phyloP scores from a whole-genome alignment of 805 yeast genomes.

The Vanderwaltozyma yarrowii region DNA sequence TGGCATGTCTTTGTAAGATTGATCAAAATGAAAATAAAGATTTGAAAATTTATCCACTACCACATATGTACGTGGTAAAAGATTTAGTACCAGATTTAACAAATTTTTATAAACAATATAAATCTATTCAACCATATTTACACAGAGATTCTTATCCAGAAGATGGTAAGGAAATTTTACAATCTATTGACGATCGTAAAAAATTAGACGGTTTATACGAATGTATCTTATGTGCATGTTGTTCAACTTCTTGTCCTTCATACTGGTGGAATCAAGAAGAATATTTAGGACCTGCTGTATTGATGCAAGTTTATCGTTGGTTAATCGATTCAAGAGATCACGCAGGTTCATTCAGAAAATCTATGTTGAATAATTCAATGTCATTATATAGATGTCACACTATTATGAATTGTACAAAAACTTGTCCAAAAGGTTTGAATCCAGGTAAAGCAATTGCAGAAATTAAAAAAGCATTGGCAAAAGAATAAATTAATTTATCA shows the following conservation, averaged over 20 bases:
- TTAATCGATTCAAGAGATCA: conserved; percentile 94
- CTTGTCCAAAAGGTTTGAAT: conserved; percentile 98
- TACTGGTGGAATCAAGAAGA: conserved; percentile 99
- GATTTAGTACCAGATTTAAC: conserved; percentile 98
- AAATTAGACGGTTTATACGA: conserved; percentile 95
- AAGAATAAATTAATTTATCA: conserved; percentile 37
- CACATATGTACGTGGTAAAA: conserved; percentile 95
- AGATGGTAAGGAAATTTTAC: conserved; percentile 90
- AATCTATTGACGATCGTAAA: conserved; percentile 84
- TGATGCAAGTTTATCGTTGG: conserved; percentile 99
- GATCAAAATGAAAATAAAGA: conserved; percentile 68
- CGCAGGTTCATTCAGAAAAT: conserved; percentile 61
- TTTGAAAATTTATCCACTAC: conserved; percentile 87
- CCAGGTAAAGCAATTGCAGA: conserved; percentile 97
- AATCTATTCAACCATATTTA: conserved; percentile 93
- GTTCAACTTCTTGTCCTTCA: conserved; percentile 97
- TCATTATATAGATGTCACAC: conserved; percentile 98
- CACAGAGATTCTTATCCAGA: conserved; percentile 69
- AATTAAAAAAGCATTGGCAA: conserved; percentile 87
- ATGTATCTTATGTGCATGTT: conserved; percentile 97
- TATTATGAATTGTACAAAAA: conserved; percentile 95
- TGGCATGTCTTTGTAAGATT: conserved; percentile 93
- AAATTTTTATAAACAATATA: conserved; percentile 95
- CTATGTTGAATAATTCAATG: conserved; percentile 93
- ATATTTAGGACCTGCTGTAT: conserved; percentile 96